These are phyloP conservation scores for Ganoderma meredithae DNA, from an alignment of 1,284 basidiomycete genomes.

Conservation along the genomic window DNA sequence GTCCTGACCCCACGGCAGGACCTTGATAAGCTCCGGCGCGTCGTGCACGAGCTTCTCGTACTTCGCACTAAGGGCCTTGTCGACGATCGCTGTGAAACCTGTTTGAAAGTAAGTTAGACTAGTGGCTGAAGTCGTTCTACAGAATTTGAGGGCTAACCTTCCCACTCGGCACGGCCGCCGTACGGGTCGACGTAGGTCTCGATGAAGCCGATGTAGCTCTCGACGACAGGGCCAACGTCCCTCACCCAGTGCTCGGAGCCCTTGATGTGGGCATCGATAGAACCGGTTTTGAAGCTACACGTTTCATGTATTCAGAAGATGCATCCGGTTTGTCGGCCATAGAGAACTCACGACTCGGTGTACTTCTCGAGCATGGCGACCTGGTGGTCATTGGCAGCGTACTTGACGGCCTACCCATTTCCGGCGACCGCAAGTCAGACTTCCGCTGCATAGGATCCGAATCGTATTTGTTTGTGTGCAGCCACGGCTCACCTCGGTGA, in stretches of 20 bases:
- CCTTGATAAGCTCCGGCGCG: slow-evolving; percentile 81
- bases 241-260: slow-evolving; percentile 84
- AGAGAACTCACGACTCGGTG: slow-evolving; percentile 71
- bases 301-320: background rate
- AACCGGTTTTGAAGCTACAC: slow-evolving; percentile 75
- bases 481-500: slow-evolving; percentile 60
- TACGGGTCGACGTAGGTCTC: slow-evolving; percentile 87
- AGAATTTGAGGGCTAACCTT: slow-evolving; percentile 54
- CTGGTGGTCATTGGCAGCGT: slow-evolving; percentile 78
- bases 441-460: too few species aligned
- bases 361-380: slow-evolving; percentile 79
- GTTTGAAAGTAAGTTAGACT: background rate
- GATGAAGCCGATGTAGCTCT: slow-evolving; percentile 78
- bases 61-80: slow-evolving; percentile 82
- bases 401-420: slow-evolving; percentile 66
- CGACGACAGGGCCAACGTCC: slow-evolving; percentile 87
- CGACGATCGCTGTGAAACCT: slow-evolving; percentile 89
- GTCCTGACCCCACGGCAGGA: slow-evolving; percentile 82
- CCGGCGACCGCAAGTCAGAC: background rate
- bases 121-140: too few species aligned
- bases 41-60: slow-evolving; percentile 79
- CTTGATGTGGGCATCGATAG: slow-evolving; percentile 79
- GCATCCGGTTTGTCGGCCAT: background rate
- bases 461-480: background rate
- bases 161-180: slow-evolving; percentile 86